Base-by-base conservation (phyloP, 2,329 filamentous ascomycete species). In the Exserohilum turcica region DNA sequence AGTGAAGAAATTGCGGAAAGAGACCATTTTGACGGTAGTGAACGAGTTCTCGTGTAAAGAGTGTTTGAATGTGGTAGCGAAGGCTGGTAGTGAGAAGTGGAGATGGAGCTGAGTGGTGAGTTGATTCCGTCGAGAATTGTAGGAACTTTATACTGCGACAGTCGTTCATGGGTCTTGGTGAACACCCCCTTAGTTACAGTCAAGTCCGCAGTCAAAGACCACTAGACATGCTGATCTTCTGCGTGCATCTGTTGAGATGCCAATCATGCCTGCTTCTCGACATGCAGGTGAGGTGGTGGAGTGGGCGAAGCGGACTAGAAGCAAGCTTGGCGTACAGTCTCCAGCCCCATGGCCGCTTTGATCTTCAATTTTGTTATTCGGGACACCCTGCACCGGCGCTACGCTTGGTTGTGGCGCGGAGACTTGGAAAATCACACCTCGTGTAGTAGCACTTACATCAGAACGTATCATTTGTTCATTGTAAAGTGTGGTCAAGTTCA, bases 1-100 rank as follows among this genome's bases (percentile, higher is more conserved):
- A 19, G 52, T 50, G 37, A 62, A 31, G 46, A 60, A n/a, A 35
- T 51, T 62, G 33, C 52, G 48, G 52, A 62, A 48, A 29, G 59
- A 46, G 33, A 62, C 59, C 59, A 62, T 62, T 27, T 27, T 56
- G 40, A 27, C 21, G 48, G 46, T 50, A 10, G 40, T 37, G 28
- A 39, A 36, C 19, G 38, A 27, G 29, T 29, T 39, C 43, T 18
- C 16, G 15, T 8, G 43, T 36, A 18, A 21, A 36, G 21, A 28
- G 13, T n/a, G n/a, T 16, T 21, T 19, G 32, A 16, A 12, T n/a
- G 6, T 15, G 37, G 31, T 4, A 19, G 4, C 36, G 38, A 37
- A 29, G 31, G 37, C 27, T 31, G 19, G 38, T 8, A 39, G 39
- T 53, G 50, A 39, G 19, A 33, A 49, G 33, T 49, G 39, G 28